phyloP scores from a whole-genome alignment of 2,329 filamentous ascomycete species.

The Cladosporium sphaerospermum region DNA sequence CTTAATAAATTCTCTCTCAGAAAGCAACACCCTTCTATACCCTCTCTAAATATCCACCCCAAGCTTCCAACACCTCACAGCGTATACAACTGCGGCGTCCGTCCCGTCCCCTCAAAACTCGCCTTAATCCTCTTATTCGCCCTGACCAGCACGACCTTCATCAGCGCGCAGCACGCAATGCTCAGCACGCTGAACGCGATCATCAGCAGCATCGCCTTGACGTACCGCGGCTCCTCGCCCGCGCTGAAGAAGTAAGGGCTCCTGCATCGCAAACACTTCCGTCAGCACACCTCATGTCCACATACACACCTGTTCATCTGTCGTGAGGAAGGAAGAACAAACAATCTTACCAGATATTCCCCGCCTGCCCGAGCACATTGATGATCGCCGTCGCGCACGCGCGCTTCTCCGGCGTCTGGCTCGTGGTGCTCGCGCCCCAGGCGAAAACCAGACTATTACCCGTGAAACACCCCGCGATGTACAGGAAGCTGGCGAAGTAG shows the following conservation, averaged over 20 bases:
- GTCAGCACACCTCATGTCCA: neutral
- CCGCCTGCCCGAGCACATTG: constrained; percentile 34
- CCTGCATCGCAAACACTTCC: constrained; percentile 12
- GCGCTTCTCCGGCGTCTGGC: constrained; percentile 35
- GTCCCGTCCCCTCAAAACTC: neutral
- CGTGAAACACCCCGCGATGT: constrained; percentile 29
- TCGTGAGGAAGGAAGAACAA: neutral
- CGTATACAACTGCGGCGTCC: constrained; percentile 1
- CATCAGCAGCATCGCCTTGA: constrained; percentile 13
- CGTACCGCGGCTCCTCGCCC: constrained; percentile 6
- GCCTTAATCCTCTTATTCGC: constrained; percentile 9
- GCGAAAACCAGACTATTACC: constrained; percentile 33
- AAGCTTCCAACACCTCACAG: neutral
- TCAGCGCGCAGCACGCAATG: constrained; percentile 1
- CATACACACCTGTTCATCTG: neutral
- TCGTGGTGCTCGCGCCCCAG: constrained; percentile 31
- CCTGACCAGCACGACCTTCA: constrained; percentile 8
- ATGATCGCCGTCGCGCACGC: constrained; percentile 33
- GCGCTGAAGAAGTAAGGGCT: constrained; percentile 36
- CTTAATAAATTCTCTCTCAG: too few species aligned
- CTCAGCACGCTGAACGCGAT: constrained; percentile 10
- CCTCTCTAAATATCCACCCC: neutral
- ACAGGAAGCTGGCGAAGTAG: constrained; percentile 31
- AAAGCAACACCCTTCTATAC: too few species aligned
- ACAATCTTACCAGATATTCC: constrained; percentile 26